Conservation (phyloP, 2,329 filamentous ascomycete species). For the Monosporascus sp. region DNA sequence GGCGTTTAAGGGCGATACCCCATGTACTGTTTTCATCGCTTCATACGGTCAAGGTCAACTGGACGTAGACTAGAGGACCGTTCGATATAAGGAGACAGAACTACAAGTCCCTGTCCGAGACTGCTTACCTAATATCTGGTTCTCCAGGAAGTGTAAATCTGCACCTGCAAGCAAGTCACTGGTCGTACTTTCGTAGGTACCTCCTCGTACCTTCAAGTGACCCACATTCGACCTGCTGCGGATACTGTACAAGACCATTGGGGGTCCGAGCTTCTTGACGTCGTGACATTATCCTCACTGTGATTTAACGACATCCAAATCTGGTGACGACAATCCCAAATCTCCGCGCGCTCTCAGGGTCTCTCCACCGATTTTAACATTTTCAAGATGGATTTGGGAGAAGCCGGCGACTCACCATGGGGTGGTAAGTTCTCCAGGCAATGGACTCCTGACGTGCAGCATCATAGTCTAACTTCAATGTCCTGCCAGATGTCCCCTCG, state of each 20-base stretch:
- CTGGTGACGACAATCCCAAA: conserved; percentile 1
- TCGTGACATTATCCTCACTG: not conserved
- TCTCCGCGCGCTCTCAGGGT: not conserved
- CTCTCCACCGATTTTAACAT: conserved; percentile 4
- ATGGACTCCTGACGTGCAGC: not conserved
- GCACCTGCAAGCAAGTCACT: too few species aligned
- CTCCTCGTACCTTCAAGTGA: too few species aligned
- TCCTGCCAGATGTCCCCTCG: conserved; percentile 34
- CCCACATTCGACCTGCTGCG: too few species aligned
- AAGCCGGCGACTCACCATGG: conserved; percentile 39
- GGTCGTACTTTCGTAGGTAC: too few species aligned
- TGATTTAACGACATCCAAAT: not conserved
- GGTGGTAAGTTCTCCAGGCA: conserved; percentile 29
- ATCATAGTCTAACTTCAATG: conserved; percentile 1
- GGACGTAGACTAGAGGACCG: too few species aligned
- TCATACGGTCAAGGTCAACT: too few species aligned
- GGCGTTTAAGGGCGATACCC: not conserved
- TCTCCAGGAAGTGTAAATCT: too few species aligned
- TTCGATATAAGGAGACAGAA: too few species aligned
- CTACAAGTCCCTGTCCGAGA: too few species aligned
- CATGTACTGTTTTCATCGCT: not conserved
- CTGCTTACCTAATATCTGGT: too few species aligned
- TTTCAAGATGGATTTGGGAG: conserved; percentile 36
- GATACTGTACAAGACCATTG: too few species aligned
- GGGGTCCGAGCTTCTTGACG: conserved; percentile 4